Percentiles rank a stretch among this genome's conserved stretches.
phyloP scores from a whole-genome alignment of 2,329 filamentous ascomycete species.

The Endocalyx cinctus region DNA sequence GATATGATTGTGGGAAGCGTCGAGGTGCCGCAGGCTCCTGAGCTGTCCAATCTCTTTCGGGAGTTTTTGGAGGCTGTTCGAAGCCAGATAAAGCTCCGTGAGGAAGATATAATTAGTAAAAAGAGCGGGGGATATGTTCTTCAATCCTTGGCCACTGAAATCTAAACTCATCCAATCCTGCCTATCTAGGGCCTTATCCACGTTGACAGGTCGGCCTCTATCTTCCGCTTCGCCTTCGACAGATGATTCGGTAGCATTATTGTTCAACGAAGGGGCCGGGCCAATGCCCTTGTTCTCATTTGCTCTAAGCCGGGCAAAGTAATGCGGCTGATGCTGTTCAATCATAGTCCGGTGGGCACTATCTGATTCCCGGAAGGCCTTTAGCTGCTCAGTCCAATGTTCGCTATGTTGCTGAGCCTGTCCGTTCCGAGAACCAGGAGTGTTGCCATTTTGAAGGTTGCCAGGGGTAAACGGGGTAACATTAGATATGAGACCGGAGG shows the following conservation, averaged over 20 bases:
- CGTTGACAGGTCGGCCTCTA: conserved; percentile 58
- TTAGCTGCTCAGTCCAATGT: conserved; percentile 86
- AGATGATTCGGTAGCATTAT: conserved; percentile 42
- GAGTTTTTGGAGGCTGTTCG: conserved; percentile 81
- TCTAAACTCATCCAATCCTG: conserved; percentile 93
- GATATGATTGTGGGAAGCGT: conserved; percentile 85
- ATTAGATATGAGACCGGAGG: conserved; percentile 60
- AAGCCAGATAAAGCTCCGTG: conserved; percentile 86
- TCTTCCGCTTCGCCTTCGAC: conserved; percentile 53
- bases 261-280: conserved; percentile 46
- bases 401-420: conserved; percentile 53
- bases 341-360: conserved; percentile 68
- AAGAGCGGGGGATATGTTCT: conserved; percentile 71
- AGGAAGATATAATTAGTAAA: conserved; percentile 82
- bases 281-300: conserved; percentile 64
- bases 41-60: conserved; percentile 78
- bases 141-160: conserved; percentile 90
- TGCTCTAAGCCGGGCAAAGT: conserved; percentile 69
- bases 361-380: conserved; percentile 72
- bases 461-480: conserved; percentile 55
- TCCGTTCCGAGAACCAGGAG: conserved; percentile 40
- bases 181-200: conserved; percentile 61
- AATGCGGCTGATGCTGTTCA: conserved; percentile 60
- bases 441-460: conserved; percentile 54
- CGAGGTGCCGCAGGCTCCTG: conserved; percentile 74